Base-by-base conservation (phyloP, 2,329 filamentous ascomycete species). In the Hymenoscyphus linearis region DNA sequence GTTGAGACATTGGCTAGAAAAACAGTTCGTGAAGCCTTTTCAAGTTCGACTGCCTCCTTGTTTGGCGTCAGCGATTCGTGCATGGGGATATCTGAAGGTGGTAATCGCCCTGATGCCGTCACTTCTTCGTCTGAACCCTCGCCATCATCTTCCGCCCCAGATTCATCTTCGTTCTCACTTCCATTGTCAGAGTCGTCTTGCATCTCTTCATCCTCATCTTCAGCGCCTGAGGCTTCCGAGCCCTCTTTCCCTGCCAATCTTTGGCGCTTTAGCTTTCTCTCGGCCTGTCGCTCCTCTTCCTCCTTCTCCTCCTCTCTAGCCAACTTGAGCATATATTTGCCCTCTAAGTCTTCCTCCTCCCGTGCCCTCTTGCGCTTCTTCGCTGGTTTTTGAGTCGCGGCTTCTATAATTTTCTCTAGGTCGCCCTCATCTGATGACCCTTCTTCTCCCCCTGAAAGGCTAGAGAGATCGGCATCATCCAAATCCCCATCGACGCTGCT, bases 1-100 rank as follows among this genome's bases (percentile, higher is more conserved):
- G 84, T 87, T 14, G 92, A 92, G 53, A 99, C 91, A 71, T 99
- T 99, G 70, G 90, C 89, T 13, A 99, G 79, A 76, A 98, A 99
- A 50, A 98, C 86, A 6, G 95, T 99, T 60, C 95, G 89, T 61
- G 85, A 84, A 9, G 93, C 90, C 78, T 96, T 96, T 61, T 96
- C 90, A 2, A 96, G 70, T 66, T 96, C 90, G 25, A 79, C 77
- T 54, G 68, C 78, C 74, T 80, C 85, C 76, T 78, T 82, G 73
- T 76, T 75, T 59, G 76, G 79, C 66, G 73, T 74, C 44, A 84
- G 78, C 60, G 81, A 85, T 71, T 87, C 86, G 68, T 88, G 85
- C 16, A 70, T 14, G 27, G 72, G 72, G 26, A 71, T 62, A 47
- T 83, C 75, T 22, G 70, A 64, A 3, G 80, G 79, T 9, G 75